phyloP scores from a whole-genome alignment of 2,329 filamentous ascomycete genomes.

The Hypomyces perniciosus region DNA sequence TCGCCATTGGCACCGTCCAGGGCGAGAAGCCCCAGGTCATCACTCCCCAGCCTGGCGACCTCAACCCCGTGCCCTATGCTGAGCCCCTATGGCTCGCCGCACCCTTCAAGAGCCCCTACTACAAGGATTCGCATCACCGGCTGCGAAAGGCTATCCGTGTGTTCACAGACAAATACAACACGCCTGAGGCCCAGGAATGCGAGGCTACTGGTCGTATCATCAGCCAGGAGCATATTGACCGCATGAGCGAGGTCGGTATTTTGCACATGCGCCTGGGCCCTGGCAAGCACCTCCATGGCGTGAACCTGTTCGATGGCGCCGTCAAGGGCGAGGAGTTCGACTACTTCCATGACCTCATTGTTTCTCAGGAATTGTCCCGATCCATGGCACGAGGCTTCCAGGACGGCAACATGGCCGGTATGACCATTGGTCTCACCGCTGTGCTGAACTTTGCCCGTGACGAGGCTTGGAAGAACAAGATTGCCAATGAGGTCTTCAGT shows the following conservation, averaged over 20 bases:
- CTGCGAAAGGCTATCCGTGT: constrained; percentile 64
- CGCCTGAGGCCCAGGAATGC: constrained; percentile 68
- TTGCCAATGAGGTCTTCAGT: constrained; percentile 66
- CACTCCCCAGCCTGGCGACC: constrained; percentile 61
- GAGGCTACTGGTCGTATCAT: constrained; percentile 70
- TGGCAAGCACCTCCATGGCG: constrained; percentile 72
- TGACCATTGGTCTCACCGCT: constrained; percentile 76
- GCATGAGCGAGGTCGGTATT: constrained; percentile 67
- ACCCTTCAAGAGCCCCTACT: constrained; percentile 74
- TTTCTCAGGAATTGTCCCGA: constrained; percentile 66
- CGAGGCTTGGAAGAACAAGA: constrained; percentile 55
- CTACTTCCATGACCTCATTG: constrained; percentile 78
- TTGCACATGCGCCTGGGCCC: constrained; percentile 80
- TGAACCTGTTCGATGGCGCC: constrained; percentile 60
- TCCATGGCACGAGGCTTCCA: constrained; percentile 73
- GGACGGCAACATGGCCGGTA: constrained; percentile 81
- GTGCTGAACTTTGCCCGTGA: constrained; percentile 74
- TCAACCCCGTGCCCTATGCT: constrained; percentile 74
- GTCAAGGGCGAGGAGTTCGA: constrained; percentile 77
- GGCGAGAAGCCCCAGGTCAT: constrained; percentile 72
- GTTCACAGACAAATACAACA: constrained; percentile 67
- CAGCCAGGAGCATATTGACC: constrained; percentile 65
- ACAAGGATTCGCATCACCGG: constrained; percentile 64
- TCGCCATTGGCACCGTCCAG: constrained; percentile 69
- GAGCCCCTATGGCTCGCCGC: constrained; percentile 79